phyloP scores from a whole-genome alignment of 2,329 filamentous ascomycete genomes.

The Huntiella moniliformis region DNA sequence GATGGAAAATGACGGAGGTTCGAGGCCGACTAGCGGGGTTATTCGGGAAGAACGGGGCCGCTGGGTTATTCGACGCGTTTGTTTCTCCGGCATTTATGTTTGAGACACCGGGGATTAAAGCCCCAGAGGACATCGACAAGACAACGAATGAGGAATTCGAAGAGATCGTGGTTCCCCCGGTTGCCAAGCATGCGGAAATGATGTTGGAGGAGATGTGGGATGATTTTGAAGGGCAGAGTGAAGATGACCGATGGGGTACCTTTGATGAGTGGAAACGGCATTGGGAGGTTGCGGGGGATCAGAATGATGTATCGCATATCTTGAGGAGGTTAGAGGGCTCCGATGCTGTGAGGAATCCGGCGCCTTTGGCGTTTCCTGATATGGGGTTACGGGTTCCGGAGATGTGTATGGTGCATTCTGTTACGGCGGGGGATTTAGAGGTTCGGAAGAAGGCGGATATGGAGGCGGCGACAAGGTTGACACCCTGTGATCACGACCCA shows the following conservation, averaged over 20 bases:
- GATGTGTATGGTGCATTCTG: slow-evolving; percentile 29
- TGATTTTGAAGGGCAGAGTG: background rate
- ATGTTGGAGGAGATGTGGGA: background rate
- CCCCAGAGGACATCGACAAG: slow-evolving; percentile 27
- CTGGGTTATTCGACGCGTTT: slow-evolving; percentile 38
- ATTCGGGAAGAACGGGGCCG: slow-evolving; percentile 26
- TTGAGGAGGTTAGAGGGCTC: background rate
- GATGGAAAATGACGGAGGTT: background rate
- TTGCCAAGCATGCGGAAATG: background rate
- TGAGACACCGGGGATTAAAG: slow-evolving; percentile 28
- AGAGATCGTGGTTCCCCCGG: background rate
- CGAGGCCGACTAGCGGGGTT: slow-evolving; percentile 19
- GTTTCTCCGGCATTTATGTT: slow-evolving; percentile 41
- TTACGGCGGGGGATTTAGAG: background rate
- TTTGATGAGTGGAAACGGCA: slow-evolving; percentile 7
- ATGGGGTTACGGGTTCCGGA: slow-evolving; percentile 28
- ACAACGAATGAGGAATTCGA: slow-evolving; percentile 8
- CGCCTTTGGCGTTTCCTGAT: slow-evolving; percentile 30
- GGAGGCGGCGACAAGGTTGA: slow-evolving; percentile 20
- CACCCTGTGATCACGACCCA: slow-evolving; percentile 30
- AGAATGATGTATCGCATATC: slow-evolving; percentile 5
- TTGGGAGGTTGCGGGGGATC: slow-evolving; percentile 6
- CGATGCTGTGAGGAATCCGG: slow-evolving; percentile 19
- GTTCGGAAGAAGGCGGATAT: slow-evolving; percentile 25
- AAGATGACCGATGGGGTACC: background rate